Percentiles rank a stretch among this genome's conserved stretches.
These are phyloP conservation scores for Rhynchosporium graminicola DNA, from an alignment of 2,329 filamentous ascomycete genomes.

Conservation along the genomic window DNA sequence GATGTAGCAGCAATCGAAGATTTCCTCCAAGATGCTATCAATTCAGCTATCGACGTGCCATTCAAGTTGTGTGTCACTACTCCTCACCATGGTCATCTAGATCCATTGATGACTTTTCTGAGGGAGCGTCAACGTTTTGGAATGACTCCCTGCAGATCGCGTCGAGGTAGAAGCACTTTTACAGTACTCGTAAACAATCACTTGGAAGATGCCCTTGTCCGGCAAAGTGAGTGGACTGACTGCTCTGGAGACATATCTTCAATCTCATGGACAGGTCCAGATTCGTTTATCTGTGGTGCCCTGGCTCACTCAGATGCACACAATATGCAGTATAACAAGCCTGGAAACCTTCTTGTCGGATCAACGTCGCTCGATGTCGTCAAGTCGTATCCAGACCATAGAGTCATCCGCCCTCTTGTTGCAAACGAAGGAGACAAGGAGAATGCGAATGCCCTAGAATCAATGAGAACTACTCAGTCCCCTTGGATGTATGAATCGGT, in stretches of 20 bases:
- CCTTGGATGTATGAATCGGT: slow-evolving; percentile 67
- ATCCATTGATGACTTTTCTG: slow-evolving; percentile 12
- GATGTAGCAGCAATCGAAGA: neutral
- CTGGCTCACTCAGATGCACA: slow-evolving; percentile 62
- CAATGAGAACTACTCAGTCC: slow-evolving; percentile 60
- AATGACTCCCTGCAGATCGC: slow-evolving; percentile 23
- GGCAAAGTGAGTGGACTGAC: slow-evolving; percentile 57
- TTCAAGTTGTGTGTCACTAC: neutral
- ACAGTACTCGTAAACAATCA: slow-evolving; percentile 26
- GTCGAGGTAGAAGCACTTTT: slow-evolving; percentile 29
- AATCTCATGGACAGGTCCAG: slow-evolving; percentile 56
- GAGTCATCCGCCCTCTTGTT: slow-evolving; percentile 55
- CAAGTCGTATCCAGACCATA: slow-evolving; percentile 56
- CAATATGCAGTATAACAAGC: slow-evolving; percentile 67
- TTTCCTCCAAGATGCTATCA: slow-evolving; percentile 4
- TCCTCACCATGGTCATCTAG: no score
- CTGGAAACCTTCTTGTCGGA: slow-evolving; percentile 61
- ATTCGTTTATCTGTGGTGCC: slow-evolving; percentile 60
- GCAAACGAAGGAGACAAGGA: slow-evolving; percentile 46
- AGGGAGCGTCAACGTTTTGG: slow-evolving; percentile 35
- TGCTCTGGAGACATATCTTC: slow-evolving; percentile 63
- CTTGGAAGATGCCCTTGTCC: slow-evolving; percentile 53
- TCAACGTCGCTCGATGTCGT: slow-evolving; percentile 49
- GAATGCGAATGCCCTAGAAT: slow-evolving; percentile 50
- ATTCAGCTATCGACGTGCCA: neutral